These are phyloP conservation scores for Tritrichomonas musculus DNA, from an alignment of 208 protist genomes.

Conservation along the genomic window DNA sequence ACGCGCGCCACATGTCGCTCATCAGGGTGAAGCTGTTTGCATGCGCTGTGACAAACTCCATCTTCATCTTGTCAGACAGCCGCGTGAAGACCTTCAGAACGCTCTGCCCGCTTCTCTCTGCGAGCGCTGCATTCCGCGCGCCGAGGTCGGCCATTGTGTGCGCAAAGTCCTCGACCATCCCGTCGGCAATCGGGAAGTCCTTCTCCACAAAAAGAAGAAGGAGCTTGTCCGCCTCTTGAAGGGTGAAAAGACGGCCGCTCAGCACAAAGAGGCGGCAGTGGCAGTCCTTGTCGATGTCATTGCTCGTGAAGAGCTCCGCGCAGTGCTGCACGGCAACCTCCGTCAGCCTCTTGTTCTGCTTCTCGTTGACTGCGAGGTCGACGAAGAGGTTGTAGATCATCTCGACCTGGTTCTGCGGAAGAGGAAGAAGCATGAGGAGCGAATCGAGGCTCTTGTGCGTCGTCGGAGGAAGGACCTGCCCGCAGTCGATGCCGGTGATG, in stretches of 20 bases:
- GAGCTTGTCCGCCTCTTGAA: neutral
- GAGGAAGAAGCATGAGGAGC: neutral
- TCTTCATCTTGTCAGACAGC: neutral
- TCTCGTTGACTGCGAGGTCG: neutral
- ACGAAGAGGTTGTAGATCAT: neutral
- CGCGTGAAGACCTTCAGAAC: neutral
- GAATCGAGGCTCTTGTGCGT: neutral
- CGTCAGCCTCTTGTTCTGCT: neutral
- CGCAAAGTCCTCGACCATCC: neutral
- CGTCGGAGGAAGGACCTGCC: neutral
- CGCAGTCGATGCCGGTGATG: neutral
- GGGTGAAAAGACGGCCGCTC: neutral
- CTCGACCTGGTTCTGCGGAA: neutral
- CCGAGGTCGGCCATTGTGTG: neutral
- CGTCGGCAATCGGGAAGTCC: neutral
- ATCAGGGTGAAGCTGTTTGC: too few relatives aligned
- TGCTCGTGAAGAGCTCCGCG: neutral
- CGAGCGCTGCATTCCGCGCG: neutral
- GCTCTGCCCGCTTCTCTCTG: neutral
- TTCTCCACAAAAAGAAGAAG: neutral
- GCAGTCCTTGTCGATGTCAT: neutral
- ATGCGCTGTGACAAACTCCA: too few relatives aligned
- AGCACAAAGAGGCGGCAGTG: neutral
- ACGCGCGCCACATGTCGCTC: neutral
- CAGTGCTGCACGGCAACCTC: neutral